Base-by-base conservation (phyloP, 2,329 filamentous ascomycete genomes). In the Podosphaera fusca region DNA sequence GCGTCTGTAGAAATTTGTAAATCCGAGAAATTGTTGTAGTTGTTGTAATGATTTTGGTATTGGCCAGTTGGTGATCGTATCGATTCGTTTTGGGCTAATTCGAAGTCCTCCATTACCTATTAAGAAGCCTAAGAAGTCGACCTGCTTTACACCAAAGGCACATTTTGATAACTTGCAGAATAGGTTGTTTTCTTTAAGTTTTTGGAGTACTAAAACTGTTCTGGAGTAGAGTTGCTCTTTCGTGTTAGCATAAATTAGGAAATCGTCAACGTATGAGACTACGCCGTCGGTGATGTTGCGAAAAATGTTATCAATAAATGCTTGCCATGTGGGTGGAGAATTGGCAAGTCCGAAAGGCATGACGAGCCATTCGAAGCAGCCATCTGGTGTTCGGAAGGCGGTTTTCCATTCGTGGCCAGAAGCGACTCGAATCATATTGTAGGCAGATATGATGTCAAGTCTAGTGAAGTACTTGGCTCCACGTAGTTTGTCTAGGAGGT, bases 261-360 rank as follows among this genome's bases (percentile, higher is more conserved):
- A 54, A 31, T 40, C 34, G 14, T 54, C 51, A 30, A 54, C 35
- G 31, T 40, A 54, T 31, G 34, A 54, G 4, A 54, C 21, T 3
- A 42, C 31, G 1, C 21, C 51, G 1, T 54, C 51, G 2, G 2
- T 54, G 2, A 40, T 8, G n/a, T 54, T 36, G 1, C 51, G 4
- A 54, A 54, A 54, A 8, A 54, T 40, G 5, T 54, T 1, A 31
- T 54, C 51, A 12, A 54, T 54, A 21, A 53, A 53, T 21, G 50
- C 4, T 55, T 59, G 56, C 34, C 38, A 59, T 3, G 56, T 58
- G 0, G 52, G 36, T 0, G 56, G 56, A 2, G 42, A 30, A 34
- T 58, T 59, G 1, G 42, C 46, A 1, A 59, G 38, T 1, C 56
- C 55, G 21, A 59, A 59, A 2, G 54, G 54, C 46, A 58, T n/a